phyloP scores from a whole-genome alignment of 2,329 filamentous ascomycete genomes.

The Zelopaecilomyces penicillatus region DNA sequence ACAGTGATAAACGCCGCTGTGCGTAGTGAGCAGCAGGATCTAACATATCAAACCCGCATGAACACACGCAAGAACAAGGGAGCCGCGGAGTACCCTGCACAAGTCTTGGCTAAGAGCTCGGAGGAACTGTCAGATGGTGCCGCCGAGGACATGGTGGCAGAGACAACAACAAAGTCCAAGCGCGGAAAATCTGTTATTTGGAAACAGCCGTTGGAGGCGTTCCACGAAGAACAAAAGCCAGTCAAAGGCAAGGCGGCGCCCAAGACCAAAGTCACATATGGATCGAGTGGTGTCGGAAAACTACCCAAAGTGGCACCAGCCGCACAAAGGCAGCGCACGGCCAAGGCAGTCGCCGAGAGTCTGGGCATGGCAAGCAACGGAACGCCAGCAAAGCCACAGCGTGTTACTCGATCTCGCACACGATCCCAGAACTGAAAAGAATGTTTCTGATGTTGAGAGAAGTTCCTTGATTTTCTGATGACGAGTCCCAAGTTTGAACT shows the following conservation, averaged over 20 bases:
- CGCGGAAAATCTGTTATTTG: slow-evolving; percentile 24
- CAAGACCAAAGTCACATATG: slow-evolving; percentile 16
- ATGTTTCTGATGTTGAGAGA: slow-evolving; percentile 1
- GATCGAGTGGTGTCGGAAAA: slow-evolving; percentile 23
- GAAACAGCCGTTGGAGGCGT: slow-evolving; percentile 24
- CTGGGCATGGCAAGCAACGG: slow-evolving; percentile 26
- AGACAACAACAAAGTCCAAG: slow-evolving; percentile 8
- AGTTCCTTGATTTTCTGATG: not conserved
- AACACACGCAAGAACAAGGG: slow-evolving; percentile 30
- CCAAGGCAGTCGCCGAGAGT: slow-evolving; percentile 21
- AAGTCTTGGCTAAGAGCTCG: slow-evolving; percentile 23
- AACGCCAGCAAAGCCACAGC: slow-evolving; percentile 24
- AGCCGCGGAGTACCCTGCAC: slow-evolving; percentile 25
- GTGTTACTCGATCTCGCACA: slow-evolving; percentile 22
- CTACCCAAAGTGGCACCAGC: slow-evolving; percentile 11
- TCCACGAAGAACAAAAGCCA: slow-evolving; percentile 19
- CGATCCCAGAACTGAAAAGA: slow-evolving; percentile 13
- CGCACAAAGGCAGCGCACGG: slow-evolving; percentile 17
- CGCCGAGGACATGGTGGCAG: slow-evolving; percentile 11
- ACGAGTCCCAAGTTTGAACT: no score
- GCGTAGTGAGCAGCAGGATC: slow-evolving; percentile 24
- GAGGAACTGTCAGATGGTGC: slow-evolving; percentile 15
- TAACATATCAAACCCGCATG: slow-evolving; percentile 23
- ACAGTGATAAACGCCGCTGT: slow-evolving; percentile 16
- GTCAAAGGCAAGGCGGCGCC: slow-evolving; percentile 15